These are phyloP conservation scores for Notholithocarpus densiflorus DNA, from an alignment of 306 rosid species.

Conservation along the genomic window DNA sequence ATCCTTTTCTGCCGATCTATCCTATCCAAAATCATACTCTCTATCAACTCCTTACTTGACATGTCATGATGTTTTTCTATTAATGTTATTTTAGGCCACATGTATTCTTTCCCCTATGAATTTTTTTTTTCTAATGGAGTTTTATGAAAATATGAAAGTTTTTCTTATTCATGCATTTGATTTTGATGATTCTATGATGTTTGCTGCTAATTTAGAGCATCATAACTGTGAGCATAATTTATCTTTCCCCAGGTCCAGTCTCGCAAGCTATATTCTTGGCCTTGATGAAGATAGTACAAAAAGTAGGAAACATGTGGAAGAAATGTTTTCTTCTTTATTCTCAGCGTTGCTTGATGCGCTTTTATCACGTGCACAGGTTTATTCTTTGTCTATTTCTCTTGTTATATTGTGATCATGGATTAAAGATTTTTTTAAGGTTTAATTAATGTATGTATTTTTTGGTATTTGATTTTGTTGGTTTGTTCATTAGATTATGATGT, in stretches of 20 bases:
- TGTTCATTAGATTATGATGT: not conserved
- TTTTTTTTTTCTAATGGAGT: not conserved
- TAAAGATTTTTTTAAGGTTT: not conserved
- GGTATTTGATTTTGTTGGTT: not conserved
- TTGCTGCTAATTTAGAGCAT: not conserved
- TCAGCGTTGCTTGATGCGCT: slow-evolving; percentile 81
- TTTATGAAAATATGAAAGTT: not conserved
- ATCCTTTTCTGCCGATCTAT: too few species aligned
- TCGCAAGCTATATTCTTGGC: slow-evolving; percentile 82
- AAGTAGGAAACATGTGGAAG: slow-evolving; percentile 58
- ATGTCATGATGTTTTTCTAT: too few species aligned
- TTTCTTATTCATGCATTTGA: not conserved
- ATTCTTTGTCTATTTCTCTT: slow-evolving; percentile 30
- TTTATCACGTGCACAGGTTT: slow-evolving; percentile 87
- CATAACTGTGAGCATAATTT: slow-evolving; percentile 16
- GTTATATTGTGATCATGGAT: slow-evolving; percentile 2
- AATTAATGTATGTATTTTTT: not conserved
- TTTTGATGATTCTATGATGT: not conserved
- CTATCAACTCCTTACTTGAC: too few species aligned
- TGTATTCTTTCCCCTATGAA: not conserved
- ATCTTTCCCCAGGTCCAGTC: slow-evolving; percentile 67
- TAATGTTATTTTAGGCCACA: too few species aligned
- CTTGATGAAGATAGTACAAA: slow-evolving; percentile 59
- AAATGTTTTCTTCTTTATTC: slow-evolving; percentile 68
- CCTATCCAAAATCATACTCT: too few species aligned